Conservation (phyloP, 1,284 basidiomycete genomes). For the Ceratobasidium sp. region DNA sequence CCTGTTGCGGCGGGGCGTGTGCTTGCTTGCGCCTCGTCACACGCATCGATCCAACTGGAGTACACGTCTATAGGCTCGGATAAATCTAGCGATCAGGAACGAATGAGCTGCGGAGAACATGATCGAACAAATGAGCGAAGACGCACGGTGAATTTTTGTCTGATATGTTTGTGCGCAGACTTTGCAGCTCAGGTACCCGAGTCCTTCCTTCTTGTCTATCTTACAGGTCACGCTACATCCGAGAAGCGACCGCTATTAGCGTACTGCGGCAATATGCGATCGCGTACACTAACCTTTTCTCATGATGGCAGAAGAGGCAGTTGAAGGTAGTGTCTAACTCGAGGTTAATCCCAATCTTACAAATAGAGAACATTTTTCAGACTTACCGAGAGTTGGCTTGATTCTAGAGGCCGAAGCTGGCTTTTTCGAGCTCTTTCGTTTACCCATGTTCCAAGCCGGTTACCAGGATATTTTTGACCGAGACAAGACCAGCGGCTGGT, state of each 20-base stretch:
- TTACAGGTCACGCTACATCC: slow-evolving; percentile 77
- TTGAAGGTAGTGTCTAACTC: slow-evolving; percentile 55
- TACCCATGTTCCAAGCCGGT: slow-evolving; percentile 13
- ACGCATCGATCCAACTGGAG: slow-evolving; percentile 92
- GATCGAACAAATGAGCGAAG: neutral
- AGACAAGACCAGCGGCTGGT: slow-evolving; percentile 9
- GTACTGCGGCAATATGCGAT: neutral
- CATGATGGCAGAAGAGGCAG: slow-evolving; percentile 88
- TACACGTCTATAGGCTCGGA: slow-evolving; percentile 92
- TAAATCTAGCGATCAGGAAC: slow-evolving; percentile 67
- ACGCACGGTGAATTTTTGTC: slow-evolving; percentile 85
- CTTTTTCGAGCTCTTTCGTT: slow-evolving; percentile 45
- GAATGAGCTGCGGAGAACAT: slow-evolving; percentile 50
- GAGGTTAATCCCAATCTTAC: neutral
- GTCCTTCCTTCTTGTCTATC: slow-evolving; percentile 84
- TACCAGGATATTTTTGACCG: slow-evolving; percentile 2
- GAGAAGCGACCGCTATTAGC: neutral
- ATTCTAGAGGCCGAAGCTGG: slow-evolving; percentile 23
- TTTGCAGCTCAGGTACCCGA: slow-evolving; percentile 81
- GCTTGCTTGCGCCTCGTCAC: slow-evolving; percentile 77
- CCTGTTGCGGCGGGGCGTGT: slow-evolving; percentile 31
- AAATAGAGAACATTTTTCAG: neutral
- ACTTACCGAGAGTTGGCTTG: slow-evolving; percentile 43
- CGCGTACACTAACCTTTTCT: slow-evolving; percentile 64
- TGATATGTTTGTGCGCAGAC: slow-evolving; percentile 86